phyloP scores from a whole-genome alignment of 305 asterid genomes.

The Stenogyne calaminthoides region DNA sequence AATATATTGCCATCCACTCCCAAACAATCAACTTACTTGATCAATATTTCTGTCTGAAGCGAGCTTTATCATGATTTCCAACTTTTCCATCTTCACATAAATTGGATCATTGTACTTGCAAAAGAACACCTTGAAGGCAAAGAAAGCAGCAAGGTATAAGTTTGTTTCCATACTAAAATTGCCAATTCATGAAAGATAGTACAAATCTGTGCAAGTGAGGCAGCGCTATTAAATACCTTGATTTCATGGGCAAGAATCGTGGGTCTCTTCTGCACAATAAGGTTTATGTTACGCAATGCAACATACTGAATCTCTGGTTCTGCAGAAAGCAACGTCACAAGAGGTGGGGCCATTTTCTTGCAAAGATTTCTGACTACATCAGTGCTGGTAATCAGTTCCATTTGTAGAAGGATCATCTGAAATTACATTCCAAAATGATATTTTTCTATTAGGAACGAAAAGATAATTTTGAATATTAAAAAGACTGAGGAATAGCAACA shows the following conservation, averaged over 20 bases:
- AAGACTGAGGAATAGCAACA: constrained; percentile 12
- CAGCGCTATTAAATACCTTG: constrained; percentile 59
- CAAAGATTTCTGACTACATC: constrained; percentile 98
- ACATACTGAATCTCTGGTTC: constrained; percentile 99
- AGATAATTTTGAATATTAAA: not conserved
- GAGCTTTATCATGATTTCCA: constrained; percentile 99
- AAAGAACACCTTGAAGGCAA: constrained; percentile 75
- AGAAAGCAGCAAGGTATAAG: constrained; percentile 23
- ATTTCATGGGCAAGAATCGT: constrained; percentile 99
- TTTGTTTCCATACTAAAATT: constrained; percentile 20
- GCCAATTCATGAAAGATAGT: constrained; percentile 23
- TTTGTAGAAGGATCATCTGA: constrained; percentile 99
- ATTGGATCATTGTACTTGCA: constrained; percentile 99
- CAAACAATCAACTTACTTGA: constrained; percentile 62
- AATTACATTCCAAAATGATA: constrained; percentile 31
- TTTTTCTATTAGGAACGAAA: not conserved
- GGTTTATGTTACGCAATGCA: constrained; percentile 95
- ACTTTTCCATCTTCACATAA: constrained; percentile 98
- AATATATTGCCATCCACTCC: constrained; percentile 9
- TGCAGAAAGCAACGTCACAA: constrained; percentile 97
- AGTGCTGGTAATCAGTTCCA: constrained; percentile 98
- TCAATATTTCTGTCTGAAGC: constrained; percentile 97
- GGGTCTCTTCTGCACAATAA: constrained; percentile 94
- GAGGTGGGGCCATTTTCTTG: constrained; percentile 99
- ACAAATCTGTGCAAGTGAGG: constrained; percentile 25